Base-by-base conservation (phyloP, 495 filamentous ascomycete species). In the Xylaria telfairii region DNA sequence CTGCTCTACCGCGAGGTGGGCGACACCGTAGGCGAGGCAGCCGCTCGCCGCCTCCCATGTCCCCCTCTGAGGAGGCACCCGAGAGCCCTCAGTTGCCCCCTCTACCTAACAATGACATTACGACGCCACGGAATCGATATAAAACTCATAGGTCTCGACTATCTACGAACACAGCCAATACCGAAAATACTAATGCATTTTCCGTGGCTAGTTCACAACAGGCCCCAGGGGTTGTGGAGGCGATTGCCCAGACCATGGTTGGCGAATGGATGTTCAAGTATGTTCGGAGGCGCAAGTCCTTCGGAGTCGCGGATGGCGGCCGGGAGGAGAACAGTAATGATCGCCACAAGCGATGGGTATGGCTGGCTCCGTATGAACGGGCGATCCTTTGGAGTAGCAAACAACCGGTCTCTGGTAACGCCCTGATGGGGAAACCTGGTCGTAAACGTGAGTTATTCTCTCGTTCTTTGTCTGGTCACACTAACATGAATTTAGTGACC, bases 221-320 rank as follows among this genome's bases (percentile, higher is more conserved):
- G 74, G 86, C 91, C 34, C 91, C 91, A 0, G 92, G 89, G 68
- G 96, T 98, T 34, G 94, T 98, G n/a, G 95, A 98, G 82, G 93
- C 96, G 17, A 98, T 99, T 81, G 94, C 96, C 4, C 93, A 97
- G 74, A 97, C 96, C 6, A 99, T 98, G 96, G 93, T 98, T 56
- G 96, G 96, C 41, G 96, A 98, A 76, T 99, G 96, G 96, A 98
- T 99, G 96, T 98, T 91, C 87, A 99, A 99, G 77, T 98, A 98
- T 77, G 92, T 98, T 49, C 89, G 96, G 49, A 89, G 94, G 78
- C 88, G 96, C 72, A 97, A 93, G 80, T 96, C 96, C 2, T 98
- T 99, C 80, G 92, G 92, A 44, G 90, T 96, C 53, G 81, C 88
- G 5, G 95, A 98, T 66, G 82, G 84, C 41, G 81, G 81, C 67